Conservation (phyloP, 164 flowering plant genomes). For the Piper betle region DNA sequence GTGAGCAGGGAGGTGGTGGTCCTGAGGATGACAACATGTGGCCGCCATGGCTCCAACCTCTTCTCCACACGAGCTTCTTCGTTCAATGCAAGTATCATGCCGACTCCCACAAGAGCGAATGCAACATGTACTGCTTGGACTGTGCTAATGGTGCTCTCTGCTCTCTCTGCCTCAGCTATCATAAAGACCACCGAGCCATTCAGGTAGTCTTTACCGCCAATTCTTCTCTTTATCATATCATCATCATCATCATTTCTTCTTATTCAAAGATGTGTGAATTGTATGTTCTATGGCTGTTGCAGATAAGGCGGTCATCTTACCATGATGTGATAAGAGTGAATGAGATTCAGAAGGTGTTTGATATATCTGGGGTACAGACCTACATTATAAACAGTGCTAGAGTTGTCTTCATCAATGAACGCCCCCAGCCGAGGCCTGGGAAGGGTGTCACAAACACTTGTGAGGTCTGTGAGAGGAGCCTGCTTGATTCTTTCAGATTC, state of each 20-base stretch:
- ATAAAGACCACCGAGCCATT: slow-evolving; percentile 67
- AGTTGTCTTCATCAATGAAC: slow-evolving; percentile 77
- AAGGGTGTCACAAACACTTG: slow-evolving; percentile 94
- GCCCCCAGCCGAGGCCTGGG: slow-evolving; percentile 94
- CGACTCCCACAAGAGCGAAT: slow-evolving; percentile 86
- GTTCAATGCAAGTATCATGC: slow-evolving; percentile 72
- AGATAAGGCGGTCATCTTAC: slow-evolving; percentile 95
- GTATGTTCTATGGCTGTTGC: no score
- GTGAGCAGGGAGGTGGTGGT: no score
- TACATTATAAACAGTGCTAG: slow-evolving; percentile 90
- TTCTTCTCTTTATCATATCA: background rate
- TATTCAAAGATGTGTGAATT: no score
- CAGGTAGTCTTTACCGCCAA: slow-evolving; percentile 37
- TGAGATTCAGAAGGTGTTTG: slow-evolving; percentile 80
- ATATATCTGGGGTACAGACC: slow-evolving; percentile 80
- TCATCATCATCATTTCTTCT: background rate
- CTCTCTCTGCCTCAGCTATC: slow-evolving; percentile 65
- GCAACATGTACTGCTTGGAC: slow-evolving; percentile 95
- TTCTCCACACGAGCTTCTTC: slow-evolving; percentile 57
- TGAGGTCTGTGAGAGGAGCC: slow-evolving; percentile 78
- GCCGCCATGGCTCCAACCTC: slow-evolving; percentile 87
- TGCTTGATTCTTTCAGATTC: slow-evolving; percentile 81
- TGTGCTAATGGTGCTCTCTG: slow-evolving; percentile 80
- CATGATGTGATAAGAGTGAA: slow-evolving; percentile 88
- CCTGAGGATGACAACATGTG: slow-evolving; percentile 54